Percentiles rank a stretch among this genome's conserved stretches.
phyloP scores from a whole-genome alignment of 1,139 yeast genomes.

The Blastobotrys illinoisensis region DNA sequence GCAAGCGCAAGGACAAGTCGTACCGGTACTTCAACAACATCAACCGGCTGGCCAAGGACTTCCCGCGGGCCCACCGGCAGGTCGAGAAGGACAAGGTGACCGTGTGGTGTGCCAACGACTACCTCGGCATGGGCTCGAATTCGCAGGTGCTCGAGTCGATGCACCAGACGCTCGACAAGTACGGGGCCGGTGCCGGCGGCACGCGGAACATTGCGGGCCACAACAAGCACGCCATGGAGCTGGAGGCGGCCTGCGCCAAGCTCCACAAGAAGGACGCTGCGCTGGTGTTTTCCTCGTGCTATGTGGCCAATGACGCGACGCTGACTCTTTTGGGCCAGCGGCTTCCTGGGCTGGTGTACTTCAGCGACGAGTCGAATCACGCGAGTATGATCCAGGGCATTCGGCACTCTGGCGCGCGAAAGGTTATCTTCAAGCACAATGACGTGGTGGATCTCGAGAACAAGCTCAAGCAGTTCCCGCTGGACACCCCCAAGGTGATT shows the following conservation, averaged over 20 bases:
- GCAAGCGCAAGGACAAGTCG: slow-evolving; percentile 81
- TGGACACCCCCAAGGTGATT: slow-evolving; percentile 81
- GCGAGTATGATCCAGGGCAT: slow-evolving; percentile 98
- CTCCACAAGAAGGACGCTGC: slow-evolving; percentile 95
- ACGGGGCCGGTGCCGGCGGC: slow-evolving; percentile 99
- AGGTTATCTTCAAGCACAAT: slow-evolving; percentile 89
- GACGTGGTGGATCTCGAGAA: slow-evolving; percentile 75
- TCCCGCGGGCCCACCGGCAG: slow-evolving; percentile 82
- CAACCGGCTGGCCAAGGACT: slow-evolving; percentile 89
- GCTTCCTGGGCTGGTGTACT: slow-evolving; percentile 81
- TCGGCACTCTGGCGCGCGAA: slow-evolving; percentile 79
- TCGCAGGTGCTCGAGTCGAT: slow-evolving; percentile 65
- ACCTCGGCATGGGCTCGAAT: slow-evolving; percentile 89
- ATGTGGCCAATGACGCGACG: slow-evolving; percentile 96
- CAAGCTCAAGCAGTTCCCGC: slow-evolving; percentile 72
- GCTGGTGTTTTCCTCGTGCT: slow-evolving; percentile 89
- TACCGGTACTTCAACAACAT: slow-evolving; percentile 95
- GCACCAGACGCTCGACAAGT: slow-evolving; percentile 75
- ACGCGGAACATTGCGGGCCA: slow-evolving; percentile 99
- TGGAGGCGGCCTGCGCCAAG: slow-evolving; percentile 83
- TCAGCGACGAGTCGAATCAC: slow-evolving; percentile 89
- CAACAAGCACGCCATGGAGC: slow-evolving; percentile 75
- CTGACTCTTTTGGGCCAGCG: slow-evolving; percentile 86
- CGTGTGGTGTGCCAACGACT: slow-evolving; percentile 98
- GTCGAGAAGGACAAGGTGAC: slow-evolving; percentile 77